A percentile compares a stretch with the other conserved stretches of the same genome.
These are phyloP conservation scores for Xylaria arbuscula DNA, from an alignment of 2,329 filamentous ascomycete genomes.

Conservation along the genomic window DNA sequence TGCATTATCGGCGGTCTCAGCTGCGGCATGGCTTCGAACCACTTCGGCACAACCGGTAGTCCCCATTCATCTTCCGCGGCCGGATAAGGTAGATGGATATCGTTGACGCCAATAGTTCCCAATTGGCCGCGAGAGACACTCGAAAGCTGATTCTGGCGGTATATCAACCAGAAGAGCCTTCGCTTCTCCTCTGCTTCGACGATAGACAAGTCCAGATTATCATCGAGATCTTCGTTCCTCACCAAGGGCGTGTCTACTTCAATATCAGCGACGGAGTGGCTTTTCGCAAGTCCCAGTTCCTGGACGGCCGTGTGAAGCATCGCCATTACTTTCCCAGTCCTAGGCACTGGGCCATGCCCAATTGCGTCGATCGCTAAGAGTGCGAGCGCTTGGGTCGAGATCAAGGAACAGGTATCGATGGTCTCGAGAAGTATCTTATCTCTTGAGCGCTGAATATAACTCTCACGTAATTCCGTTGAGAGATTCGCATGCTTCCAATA, in stretches of 20 bases:
- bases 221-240: slow-evolving; percentile 15
- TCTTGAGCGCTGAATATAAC: slow-evolving; percentile 14
- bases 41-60: slow-evolving; percentile 4
- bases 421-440: slow-evolving; percentile 19
- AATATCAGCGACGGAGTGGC: not conserved
- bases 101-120: slow-evolving; percentile 15
- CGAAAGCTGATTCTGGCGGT: slow-evolving; percentile 18
- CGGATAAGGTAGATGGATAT: slow-evolving; percentile 18
- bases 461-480: not conserved
- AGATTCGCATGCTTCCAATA: slow-evolving; percentile 13
- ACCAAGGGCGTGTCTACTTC: slow-evolving; percentile 20
- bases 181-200: slow-evolving; percentile 19
- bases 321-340: slow-evolving; percentile 18
- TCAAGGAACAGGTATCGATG: slow-evolving; percentile 18
- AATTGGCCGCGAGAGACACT: slow-evolving; percentile 5
- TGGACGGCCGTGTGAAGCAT: slow-evolving; percentile 14
- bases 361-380: slow-evolving; percentile 17
- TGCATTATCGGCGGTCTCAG: not conserved
- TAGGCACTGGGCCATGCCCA: slow-evolving; percentile 10
- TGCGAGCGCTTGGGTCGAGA: slow-evolving; percentile 17
- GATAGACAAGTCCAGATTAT: slow-evolving; percentile 15
- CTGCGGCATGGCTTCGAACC: slow-evolving; percentile 16
- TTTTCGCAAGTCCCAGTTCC: slow-evolving; percentile 16
- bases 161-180: slow-evolving; percentile 21
- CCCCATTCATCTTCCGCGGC: slow-evolving; percentile 17